Evolutionary conservation across 2,329 filamentous ascomycete genomes (phyloP), one percentile per base, ranked within the genome.

Genomic region (Colletotrichum sp.): DNA sequence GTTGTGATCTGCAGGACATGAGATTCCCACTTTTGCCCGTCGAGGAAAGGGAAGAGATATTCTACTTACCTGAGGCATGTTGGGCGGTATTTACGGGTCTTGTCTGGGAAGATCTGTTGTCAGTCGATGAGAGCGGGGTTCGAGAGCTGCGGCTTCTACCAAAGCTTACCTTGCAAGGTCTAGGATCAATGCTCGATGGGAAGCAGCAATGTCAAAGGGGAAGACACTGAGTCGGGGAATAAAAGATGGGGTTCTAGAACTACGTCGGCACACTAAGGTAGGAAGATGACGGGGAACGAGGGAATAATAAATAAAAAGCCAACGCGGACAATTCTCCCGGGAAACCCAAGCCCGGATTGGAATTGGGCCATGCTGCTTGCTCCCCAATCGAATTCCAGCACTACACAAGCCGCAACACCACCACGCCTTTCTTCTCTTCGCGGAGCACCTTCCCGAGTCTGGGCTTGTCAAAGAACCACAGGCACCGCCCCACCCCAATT

Each of bases 1-100:
- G 93, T 90, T 70, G 88, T 94, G 84, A 94, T 93, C 89, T 92
- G 11, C 63, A 21, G 6, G 8, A 15, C 8, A 38, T 57, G 15
- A 57, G 24, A 57, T 24, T 34, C 57, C 57, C 11, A 33, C 31
- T 61, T 33, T 24, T 31, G 55, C 11, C 27, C 21, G 43, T 13
- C n/a, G n/a, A 24, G 51, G 11, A 47, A 8, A 27, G 47, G 24
- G 7, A 8, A 47, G 15, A 24, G 16, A n/a, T 31, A 11, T 27
- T n/a, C 16, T 58, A 72, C 79, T 70, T 77, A 83, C 81, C 76
- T 83, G 73, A 74, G 81, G 81, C 81, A 83, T 83, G 68, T 79
- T 82, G 81, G 43, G 73, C 76, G 74, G 76, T 76, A 9, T 33
- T 54, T 63, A 57, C 54, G 54, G 47, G 38, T 36, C 51, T 62